Percentiles rank a stretch among this genome's conserved stretches.
Conservation (phyloP, 2,329 filamentous ascomycete genomes). For the Stachybotrys echinatus region DNA sequence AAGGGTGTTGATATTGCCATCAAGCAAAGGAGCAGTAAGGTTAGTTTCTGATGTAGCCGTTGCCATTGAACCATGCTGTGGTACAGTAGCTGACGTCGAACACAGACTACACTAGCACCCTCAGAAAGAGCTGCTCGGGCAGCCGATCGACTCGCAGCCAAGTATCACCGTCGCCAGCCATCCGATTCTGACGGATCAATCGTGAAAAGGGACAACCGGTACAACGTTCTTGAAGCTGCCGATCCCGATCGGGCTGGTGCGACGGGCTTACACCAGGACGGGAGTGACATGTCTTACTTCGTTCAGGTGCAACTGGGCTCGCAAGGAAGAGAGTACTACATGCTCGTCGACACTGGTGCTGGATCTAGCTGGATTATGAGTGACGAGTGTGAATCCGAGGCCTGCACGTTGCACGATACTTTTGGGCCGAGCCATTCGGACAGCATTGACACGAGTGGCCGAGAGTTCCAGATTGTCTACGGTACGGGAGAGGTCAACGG, state of each 20-base stretch:
- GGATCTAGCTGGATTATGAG: constrained; percentile 83
- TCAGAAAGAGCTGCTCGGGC: constrained; percentile 30
- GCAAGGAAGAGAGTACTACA: constrained; percentile 45
- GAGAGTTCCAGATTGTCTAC: constrained; percentile 64
- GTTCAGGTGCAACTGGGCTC: constrained; percentile 53
- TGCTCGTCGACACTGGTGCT: constrained; percentile 63
- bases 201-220: constrained; percentile 38
- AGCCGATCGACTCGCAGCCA: constrained; percentile 31
- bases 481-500: constrained; percentile 73
- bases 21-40: constrained; percentile 27
- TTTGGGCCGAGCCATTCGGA: constrained; percentile 64
- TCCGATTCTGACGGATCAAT: constrained; percentile 9
- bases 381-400: constrained; percentile 56
- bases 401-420: constrained; percentile 65
- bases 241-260: constrained; percentile 41
- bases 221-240: constrained; percentile 39
- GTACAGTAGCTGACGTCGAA: background rate
- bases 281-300: constrained; percentile 63
- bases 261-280: constrained; percentile 57
- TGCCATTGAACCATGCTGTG: too few species aligned
- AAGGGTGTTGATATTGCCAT: constrained; percentile 34
- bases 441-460: constrained; percentile 48
- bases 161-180: constrained; percentile 24
- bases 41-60: too few species aligned
- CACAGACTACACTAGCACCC: constrained; percentile 25